Evolutionary conservation across 2,329 filamentous ascomycete genomes (phyloP).

Genomic region (Colletotrichum tropicicola): DNA sequence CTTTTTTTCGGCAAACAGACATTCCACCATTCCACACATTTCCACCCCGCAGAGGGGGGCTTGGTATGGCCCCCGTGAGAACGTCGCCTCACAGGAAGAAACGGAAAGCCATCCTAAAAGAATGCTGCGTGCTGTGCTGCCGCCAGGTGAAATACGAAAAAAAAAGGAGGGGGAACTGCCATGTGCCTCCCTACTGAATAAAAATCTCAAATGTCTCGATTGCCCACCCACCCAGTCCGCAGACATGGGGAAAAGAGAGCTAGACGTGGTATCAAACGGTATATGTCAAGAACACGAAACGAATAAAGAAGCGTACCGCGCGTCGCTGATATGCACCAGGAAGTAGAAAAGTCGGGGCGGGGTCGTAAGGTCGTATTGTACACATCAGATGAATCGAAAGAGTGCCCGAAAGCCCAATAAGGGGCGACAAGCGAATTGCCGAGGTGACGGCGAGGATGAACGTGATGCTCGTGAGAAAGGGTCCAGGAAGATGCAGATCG

Average conservation of each 20-base stretch:
- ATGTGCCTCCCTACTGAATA: neutral
- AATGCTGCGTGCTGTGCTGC: constrained; percentile 16
- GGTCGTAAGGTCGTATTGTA: constrained; percentile 30
- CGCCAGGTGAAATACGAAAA: neutral
- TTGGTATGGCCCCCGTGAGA: too few relatives aligned
- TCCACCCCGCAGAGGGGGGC: too few relatives aligned
- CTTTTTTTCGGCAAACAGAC: neutral
- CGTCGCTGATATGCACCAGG: neutral
- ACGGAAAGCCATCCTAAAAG: too few relatives aligned
- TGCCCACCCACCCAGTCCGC: neutral
- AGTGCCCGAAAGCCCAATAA: neutral
- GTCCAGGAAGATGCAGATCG: constrained; percentile 1
- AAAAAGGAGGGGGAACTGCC: neutral
- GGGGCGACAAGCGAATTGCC: neutral
- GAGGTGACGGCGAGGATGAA: too few relatives aligned
- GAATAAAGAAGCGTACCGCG: constrained; percentile 16
- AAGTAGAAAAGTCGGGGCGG: constrained; percentile 33
- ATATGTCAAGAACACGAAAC: constrained; percentile 27
- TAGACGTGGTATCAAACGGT: constrained; percentile 29
- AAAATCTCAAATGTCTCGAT: constrained; percentile 14
- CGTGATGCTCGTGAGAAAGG: neutral
- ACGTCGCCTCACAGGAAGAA: too few relatives aligned
- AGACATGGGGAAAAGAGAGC: neutral
- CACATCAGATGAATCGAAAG: constrained; percentile 4
- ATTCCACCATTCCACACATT: neutral